phyloP scores from a whole-genome alignment of 768 basidiomycete species.

The Amanita thiersii region DNA sequence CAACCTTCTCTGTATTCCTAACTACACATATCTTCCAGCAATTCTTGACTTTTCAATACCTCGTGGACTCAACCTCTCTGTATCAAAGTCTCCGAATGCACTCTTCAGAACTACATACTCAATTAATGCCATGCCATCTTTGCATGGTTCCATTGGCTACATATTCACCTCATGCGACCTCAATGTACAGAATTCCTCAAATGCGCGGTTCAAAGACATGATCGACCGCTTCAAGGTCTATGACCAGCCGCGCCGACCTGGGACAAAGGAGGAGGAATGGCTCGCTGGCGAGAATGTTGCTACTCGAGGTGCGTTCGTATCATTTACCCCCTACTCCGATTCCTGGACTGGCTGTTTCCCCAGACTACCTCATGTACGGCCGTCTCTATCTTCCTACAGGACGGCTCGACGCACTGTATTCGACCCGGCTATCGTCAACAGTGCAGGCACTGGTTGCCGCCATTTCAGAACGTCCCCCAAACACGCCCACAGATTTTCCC shows the following conservation, averaged over 20 bases:
- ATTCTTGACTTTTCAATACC: conserved; percentile 91
- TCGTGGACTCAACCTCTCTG: conserved; percentile 65
- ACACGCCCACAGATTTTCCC: conserved; percentile 28
- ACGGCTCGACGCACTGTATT: conserved; percentile 83
- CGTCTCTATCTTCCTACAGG: conserved; percentile 86
- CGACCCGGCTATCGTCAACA: conserved; percentile 71
- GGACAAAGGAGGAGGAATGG: conserved; percentile 75
- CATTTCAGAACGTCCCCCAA: conserved; percentile 72
- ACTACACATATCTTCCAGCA: conserved; percentile 35
- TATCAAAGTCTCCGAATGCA: conserved; percentile 84
- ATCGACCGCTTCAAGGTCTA: conserved; percentile 83
- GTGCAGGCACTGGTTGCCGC: conserved; percentile 79
- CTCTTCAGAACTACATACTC: conserved; percentile 88
- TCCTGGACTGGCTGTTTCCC: conserved; percentile 6
- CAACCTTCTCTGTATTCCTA: background rate
- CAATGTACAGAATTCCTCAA: conserved; percentile 57
- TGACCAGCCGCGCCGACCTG: conserved; percentile 73
- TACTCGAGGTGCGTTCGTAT: conserved; percentile 49
- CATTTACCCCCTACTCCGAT: conserved; percentile 3
- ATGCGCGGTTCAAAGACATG: conserved; percentile 81
- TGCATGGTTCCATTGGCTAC: conserved; percentile 90
- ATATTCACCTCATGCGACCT: conserved; percentile 88
- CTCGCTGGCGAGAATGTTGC: conserved; percentile 73
- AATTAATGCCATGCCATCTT: conserved; percentile 86
- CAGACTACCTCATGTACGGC: conserved; percentile 93